Evolutionary conservation across 192 early-diverging fungal genomes (phyloP).

Genomic region (Backusella circina): DNA sequence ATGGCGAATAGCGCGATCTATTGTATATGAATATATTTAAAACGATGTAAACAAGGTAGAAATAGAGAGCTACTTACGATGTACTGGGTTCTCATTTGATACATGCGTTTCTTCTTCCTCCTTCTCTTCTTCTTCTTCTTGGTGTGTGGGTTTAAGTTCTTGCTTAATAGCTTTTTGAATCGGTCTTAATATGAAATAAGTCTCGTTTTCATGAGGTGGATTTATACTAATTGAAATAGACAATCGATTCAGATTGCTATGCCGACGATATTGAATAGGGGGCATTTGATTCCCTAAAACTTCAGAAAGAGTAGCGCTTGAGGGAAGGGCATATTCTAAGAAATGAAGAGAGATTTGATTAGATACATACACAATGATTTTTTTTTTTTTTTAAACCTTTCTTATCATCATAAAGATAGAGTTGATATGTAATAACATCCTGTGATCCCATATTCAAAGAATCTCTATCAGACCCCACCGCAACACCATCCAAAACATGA

Average conservation of each 20-base stretch:
- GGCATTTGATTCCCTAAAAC: conserved; percentile 19
- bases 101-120: background rate
- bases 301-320: conserved; percentile 4
- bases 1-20: background rate
- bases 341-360: background rate
- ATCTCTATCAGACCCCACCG: background rate
- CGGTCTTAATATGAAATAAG: background rate
- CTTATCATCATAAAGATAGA: conserved; percentile 9
- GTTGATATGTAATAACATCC: conserved; percentile 15
- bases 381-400: conserved; percentile 1
- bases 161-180: background rate
- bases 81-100: background rate
- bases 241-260: conserved; percentile 24
- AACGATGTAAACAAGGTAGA: no score
- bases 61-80: background rate
- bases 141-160: background rate
- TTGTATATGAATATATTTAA: background rate
- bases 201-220: conserved; percentile 1
- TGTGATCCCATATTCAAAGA: background rate
- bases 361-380: background rate
- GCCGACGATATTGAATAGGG: conserved; percentile 4
- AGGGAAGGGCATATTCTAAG: conserved; percentile 13
- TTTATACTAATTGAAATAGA: conserved; percentile 3
- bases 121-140: background rate
- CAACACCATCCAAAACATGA: conserved; percentile 19